Evolutionary conservation across 192 early-diverging fungal species (phyloP).

Genomic region (Coemansia erecta): DNA sequence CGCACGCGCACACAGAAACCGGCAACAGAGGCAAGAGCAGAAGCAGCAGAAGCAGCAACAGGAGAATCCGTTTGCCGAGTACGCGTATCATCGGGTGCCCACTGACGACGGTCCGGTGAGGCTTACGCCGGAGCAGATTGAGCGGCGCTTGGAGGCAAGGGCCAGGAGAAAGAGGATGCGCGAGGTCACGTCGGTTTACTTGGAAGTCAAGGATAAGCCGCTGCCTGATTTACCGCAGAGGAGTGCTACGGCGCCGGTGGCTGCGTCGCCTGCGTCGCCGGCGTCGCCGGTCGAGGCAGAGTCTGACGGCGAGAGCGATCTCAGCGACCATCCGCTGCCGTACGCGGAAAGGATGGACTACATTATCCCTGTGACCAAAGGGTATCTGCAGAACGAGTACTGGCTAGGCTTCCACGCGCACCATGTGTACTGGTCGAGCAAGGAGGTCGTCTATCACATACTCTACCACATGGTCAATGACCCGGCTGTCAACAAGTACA

Average conservation of each 20-base stretch:
- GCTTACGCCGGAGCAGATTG: too few relatives aligned
- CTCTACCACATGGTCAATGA: slow-evolving; percentile 22
- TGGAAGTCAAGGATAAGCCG: background rate
- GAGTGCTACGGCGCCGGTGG: background rate
- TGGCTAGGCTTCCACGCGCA: slow-evolving; percentile 52
- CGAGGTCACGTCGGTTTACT: background rate
- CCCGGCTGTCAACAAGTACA: background rate
- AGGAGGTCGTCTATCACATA: slow-evolving; percentile 45
- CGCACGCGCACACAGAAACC: too few relatives aligned
- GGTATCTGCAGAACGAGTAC: slow-evolving; percentile 50
- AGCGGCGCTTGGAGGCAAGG: too few relatives aligned
- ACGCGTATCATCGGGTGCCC: too few relatives aligned
- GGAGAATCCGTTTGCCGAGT: too few relatives aligned
- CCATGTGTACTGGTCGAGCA: slow-evolving; percentile 50
- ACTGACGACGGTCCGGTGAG: too few relatives aligned
- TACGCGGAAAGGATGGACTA: slow-evolving; percentile 53
- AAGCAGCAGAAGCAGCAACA: too few relatives aligned
- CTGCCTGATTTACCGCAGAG: background rate
- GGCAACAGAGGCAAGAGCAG: too few relatives aligned
- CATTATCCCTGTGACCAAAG: slow-evolving; percentile 43
- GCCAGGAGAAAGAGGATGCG: background rate
- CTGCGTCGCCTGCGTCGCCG: too few relatives aligned
- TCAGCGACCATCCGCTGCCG: slow-evolving; percentile 15
- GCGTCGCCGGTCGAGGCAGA: background rate
- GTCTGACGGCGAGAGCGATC: background rate